Conservation (phyloP, 805 yeast genomes). For the Lipomyces sp. region DNA sequence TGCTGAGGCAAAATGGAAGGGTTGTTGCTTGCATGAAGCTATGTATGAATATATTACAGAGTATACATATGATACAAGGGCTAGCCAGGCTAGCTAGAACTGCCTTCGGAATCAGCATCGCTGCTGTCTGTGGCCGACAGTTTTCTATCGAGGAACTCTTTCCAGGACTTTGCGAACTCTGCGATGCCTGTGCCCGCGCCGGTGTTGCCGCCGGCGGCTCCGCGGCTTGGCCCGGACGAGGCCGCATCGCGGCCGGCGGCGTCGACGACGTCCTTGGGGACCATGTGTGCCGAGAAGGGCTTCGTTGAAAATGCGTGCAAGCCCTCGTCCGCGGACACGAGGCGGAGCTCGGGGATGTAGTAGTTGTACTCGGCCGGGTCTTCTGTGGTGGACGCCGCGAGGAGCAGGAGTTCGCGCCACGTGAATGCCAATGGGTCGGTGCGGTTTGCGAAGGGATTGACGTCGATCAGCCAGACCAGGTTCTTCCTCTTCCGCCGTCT, state of each 20-base stretch:
- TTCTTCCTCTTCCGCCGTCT: no score
- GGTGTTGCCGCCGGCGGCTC: no score
- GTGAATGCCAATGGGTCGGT: constrained; percentile 77
- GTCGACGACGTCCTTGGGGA: constrained; percentile 86
- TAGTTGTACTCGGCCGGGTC: constrained; percentile 35
- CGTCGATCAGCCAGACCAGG: constrained; percentile 74
- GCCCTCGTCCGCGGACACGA: constrained; percentile 61
- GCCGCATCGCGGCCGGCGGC: constrained; percentile 71
- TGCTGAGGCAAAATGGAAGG: no score
- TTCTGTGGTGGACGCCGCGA: constrained; percentile 26
- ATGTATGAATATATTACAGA: no score
- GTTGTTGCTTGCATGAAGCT: no score
- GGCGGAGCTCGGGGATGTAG: constrained; percentile 45
- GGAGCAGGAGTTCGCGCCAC: constrained; percentile 70
- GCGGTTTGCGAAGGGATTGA: constrained; percentile 73
- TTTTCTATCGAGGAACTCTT: constrained; percentile 35
- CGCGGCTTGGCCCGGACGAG: no score
- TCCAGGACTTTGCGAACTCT: constrained; percentile 64
- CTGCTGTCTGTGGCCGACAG: not conserved
- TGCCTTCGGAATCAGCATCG: not conserved
- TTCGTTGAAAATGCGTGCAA: constrained; percentile 72
- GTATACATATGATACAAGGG: no score
- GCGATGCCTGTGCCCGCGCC: constrained; percentile 61
- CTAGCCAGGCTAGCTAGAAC: not conserved
- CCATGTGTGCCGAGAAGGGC: constrained; percentile 86